These are phyloP conservation scores for Aphanoascus verrucosus DNA, from an alignment of 2,329 filamentous ascomycete genomes.

Conservation along the genomic window DNA sequence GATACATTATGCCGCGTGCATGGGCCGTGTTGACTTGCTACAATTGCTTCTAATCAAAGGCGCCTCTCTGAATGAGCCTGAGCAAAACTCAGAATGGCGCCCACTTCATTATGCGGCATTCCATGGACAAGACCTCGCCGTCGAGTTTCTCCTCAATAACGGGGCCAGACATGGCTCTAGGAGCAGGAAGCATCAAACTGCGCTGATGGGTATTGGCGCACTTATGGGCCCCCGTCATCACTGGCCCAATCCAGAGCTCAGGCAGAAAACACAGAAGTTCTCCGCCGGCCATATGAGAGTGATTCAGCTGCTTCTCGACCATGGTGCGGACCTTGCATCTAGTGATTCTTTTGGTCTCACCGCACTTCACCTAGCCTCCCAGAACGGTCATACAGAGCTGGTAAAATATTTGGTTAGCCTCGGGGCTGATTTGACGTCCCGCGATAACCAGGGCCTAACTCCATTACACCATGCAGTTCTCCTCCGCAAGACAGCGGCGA, in stretches of 20 bases:
- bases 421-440: background rate
- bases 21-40: background rate
- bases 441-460: background rate
- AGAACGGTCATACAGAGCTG: constrained; percentile 2
- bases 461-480: constrained; percentile 1
- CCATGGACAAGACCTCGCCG: constrained; percentile 3
- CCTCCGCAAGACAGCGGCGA: background rate
- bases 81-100: background rate
- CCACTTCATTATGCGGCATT: constrained; percentile 6
- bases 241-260: too few species aligned
- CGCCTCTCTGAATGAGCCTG: background rate
- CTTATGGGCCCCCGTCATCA: too few species aligned
- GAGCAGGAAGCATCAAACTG: too few species aligned
- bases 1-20: constrained; percentile 1
- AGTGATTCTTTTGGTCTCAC: background rate
- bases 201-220: too few species aligned
- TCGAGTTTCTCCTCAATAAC: constrained; percentile 7
- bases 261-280: too few species aligned
- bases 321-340: background rate
- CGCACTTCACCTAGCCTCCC: background rate
- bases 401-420: background rate
- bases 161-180: background rate
- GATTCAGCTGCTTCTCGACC: too few species aligned
- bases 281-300: too few species aligned
- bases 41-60: background rate